phyloP scores from a whole-genome alignment of 2,329 filamentous ascomycete genomes.

The Xylariaceae sp. region DNA sequence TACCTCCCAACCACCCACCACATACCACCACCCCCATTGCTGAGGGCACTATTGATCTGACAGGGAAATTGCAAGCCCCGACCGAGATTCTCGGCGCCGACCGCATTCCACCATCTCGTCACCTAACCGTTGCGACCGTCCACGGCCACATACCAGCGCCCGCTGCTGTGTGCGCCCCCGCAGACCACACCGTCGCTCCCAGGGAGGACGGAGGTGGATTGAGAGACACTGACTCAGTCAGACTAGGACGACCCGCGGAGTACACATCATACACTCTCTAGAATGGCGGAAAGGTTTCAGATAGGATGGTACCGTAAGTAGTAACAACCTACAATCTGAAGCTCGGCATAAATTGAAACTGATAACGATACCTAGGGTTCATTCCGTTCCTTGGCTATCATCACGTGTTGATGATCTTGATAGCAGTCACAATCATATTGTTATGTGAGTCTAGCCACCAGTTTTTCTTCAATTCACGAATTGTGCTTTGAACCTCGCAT shows the following conservation, averaged over 20 bases:
- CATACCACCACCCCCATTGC: constrained; percentile 14
- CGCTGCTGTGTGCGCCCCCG: constrained; percentile 23
- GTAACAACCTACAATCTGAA: constrained; percentile 7
- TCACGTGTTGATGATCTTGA: constrained; percentile 96
- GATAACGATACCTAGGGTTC: constrained; percentile 45
- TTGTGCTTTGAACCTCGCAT: not conserved
- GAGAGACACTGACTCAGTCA: constrained; percentile 16
- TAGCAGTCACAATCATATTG: constrained; percentile 89
- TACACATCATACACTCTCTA: constrained; percentile 15
- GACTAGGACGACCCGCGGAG: constrained; percentile 5
- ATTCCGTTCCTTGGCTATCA: constrained; percentile 70
- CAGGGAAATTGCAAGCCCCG: constrained; percentile 18
- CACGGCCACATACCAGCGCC: constrained; percentile 15
- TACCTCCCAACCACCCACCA: constrained; percentile 15
- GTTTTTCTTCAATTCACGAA: no score
- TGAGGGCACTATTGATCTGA: constrained; percentile 27
- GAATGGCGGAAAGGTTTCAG: constrained; percentile 30
- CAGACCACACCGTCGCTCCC: constrained; percentile 31
- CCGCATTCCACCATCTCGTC: constrained; percentile 17
- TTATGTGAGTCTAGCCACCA: constrained; percentile 67
- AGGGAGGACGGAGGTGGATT: constrained; percentile 32
- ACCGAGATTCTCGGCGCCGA: constrained; percentile 13
- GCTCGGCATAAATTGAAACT: not conserved
- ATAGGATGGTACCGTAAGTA: constrained; percentile 35
- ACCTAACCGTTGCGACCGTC: constrained; percentile 4